These are phyloP conservation scores for Rhizopogon roseolus DNA, from an alignment of 768 basidiomycete genomes.

Conservation along the genomic window DNA sequence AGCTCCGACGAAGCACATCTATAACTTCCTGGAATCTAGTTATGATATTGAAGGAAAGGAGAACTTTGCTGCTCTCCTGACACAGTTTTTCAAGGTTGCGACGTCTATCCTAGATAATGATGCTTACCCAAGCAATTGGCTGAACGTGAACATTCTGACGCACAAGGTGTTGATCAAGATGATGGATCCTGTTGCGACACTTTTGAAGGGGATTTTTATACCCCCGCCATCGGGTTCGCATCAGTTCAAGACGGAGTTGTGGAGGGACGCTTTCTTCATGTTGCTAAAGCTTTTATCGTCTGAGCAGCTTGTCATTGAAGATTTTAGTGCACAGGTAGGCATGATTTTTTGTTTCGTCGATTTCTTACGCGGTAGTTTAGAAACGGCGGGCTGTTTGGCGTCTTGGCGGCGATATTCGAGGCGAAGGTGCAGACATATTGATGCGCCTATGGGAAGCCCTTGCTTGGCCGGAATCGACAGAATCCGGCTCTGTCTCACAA, in stretches of 20 bases:
- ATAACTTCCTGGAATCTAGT: constrained; percentile 71
- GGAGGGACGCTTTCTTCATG: constrained; percentile 79
- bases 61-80: constrained; percentile 64
- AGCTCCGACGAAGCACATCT: constrained; percentile 72
- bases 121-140: constrained; percentile 87
- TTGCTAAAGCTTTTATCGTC: constrained; percentile 83
- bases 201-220: constrained; percentile 80
- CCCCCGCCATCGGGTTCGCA: constrained; percentile 59
- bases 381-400: constrained; percentile 95
- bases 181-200: constrained; percentile 72
- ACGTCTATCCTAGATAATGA: constrained; percentile 81
- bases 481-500: constrained; percentile 45
- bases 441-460: constrained; percentile 82
- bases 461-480: constrained; percentile 65
- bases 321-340: constrained; percentile 86
- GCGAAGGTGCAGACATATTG: constrained; percentile 81
- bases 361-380: constrained; percentile 32
- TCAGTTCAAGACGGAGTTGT: constrained; percentile 71
- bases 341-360: not conserved
- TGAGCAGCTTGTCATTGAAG: constrained; percentile 89
- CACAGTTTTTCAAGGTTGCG: constrained; percentile 76
- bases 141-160: constrained; percentile 85
- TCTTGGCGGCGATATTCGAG: constrained; percentile 92
- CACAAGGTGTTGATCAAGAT: constrained; percentile 87
- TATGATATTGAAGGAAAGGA: constrained; percentile 89